Evolutionary conservation across 2,329 filamentous ascomycete species (phyloP), one percentile per base, ranked within the genome.

Genomic region (Ceratocystiopsis sp.): DNA sequence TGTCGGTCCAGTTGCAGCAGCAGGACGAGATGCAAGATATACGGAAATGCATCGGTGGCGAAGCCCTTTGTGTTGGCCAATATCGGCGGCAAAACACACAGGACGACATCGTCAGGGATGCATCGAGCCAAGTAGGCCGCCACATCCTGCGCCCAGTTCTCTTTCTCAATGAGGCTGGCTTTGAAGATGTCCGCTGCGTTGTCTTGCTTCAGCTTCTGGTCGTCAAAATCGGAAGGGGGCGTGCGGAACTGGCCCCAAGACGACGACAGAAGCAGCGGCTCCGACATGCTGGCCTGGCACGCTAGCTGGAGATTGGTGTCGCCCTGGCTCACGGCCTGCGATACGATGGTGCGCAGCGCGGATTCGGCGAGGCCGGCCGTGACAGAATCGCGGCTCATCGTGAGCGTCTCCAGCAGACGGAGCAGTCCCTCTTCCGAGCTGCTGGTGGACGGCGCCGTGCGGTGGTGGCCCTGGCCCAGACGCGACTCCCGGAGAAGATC

Each of bases 1-100:
- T 77, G 69, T 35, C 68, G 67, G 25, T 80, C 69, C n/a, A 71
- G 60, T 52, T 89, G 79, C 36, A 74, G 71, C 1, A 77, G 64
- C 1, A 98, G 67, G 15, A 86, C 76, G 37, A 94, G 66, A 59
- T 98, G 93, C 3, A 93, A 65, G 42, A 96, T 72, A 50, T 84
- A 93, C 0, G 87, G 86, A 41, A 96, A 79, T 0, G 84, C 67
- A 37, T 77, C 71, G 47, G 78, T 71, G 0, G 86, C 80, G 54
- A 95, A 77, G 0, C 73, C 72, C 36, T 73, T 68, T 21, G 89
- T 73, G 13, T 69, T 67, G 13, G 65, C 59, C 5, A 95, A 63
- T 35, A 91, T 69, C 6, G 73, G 72, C 2, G 72, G 65, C 19
- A 96, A 60, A 3, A 80, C 72, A 12, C 71, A 71, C 36, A 95